Conservation (phyloP, 2,329 filamentous ascomycete species). For the Phaeomoniella chlamydospora region DNA sequence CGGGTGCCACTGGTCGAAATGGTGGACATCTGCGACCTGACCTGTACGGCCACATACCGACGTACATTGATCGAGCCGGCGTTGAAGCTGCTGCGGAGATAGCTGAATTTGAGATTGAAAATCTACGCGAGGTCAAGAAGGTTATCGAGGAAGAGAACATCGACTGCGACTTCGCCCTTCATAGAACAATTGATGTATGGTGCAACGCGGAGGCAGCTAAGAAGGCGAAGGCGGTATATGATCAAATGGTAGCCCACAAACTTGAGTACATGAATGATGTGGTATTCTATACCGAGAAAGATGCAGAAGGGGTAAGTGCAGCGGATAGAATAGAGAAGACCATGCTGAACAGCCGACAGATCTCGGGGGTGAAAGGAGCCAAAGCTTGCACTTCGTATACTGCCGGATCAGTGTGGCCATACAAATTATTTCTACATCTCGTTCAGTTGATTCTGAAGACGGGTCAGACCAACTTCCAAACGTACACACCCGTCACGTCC, state of each 20-base stretch:
- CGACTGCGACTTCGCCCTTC: conserved; percentile 27
- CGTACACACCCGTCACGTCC: conserved; percentile 23
- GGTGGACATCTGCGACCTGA: conserved; percentile 30
- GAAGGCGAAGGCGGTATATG: conserved; percentile 15
- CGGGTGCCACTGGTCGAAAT: conserved; percentile 30
- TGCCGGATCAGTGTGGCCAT: conserved; percentile 18
- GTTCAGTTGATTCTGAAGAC: conserved; percentile 23
- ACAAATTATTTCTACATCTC: conserved; percentile 15
- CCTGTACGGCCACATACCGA: conserved; percentile 21
- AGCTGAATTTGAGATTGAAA: conserved; percentile 22
- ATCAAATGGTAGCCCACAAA: conserved; percentile 13
- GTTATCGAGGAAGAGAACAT: conserved; percentile 24
- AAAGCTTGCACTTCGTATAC: conserved; percentile 3
- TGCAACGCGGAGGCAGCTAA: conserved; percentile 16
- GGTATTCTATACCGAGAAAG: too few species aligned
- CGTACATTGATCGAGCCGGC: conserved; percentile 17
- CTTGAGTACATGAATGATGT: conserved; percentile 15
- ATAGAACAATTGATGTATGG: conserved; percentile 23
- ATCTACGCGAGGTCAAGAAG: conserved; percentile 22
- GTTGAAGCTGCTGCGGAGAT: conserved; percentile 21
- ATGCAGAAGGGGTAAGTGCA: too few species aligned
- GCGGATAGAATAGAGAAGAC: too few species aligned
- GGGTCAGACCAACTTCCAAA: conserved; percentile 17
- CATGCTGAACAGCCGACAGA: too few species aligned
- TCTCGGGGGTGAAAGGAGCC: background rate